phyloP scores from a whole-genome alignment of 2,329 filamentous ascomycete genomes.

The Colletotrichum kahawae region DNA sequence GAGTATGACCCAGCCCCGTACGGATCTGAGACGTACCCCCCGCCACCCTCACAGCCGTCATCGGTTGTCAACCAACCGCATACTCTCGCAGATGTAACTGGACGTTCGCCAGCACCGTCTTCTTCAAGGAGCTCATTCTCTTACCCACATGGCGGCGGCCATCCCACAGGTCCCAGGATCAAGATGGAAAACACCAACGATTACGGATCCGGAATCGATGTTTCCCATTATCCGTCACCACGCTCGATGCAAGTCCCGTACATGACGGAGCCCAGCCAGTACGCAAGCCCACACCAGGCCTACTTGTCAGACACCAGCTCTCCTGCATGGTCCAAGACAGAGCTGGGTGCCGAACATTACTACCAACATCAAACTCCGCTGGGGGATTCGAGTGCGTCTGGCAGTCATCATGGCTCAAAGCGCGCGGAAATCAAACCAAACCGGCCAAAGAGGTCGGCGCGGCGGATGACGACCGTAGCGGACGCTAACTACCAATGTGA shows the following conservation, averaged over 20 bases:
- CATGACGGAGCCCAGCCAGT: conserved; percentile 15
- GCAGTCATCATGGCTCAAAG: conserved; percentile 28
- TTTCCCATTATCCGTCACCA: conserved; percentile 46
- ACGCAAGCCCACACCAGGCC: neutral
- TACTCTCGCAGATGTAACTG: neutral
- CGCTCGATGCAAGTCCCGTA: conserved; percentile 39
- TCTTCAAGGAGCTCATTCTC: conserved; percentile 3
- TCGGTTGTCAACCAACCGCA: conserved; percentile 21
- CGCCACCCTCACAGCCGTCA: conserved; percentile 37
- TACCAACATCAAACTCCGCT: conserved; percentile 17
- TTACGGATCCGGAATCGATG: conserved; percentile 39
- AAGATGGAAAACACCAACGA: conserved; percentile 43
- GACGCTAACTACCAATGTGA: conserved; percentile 76
- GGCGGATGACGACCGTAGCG: conserved; percentile 66
- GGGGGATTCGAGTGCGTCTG: conserved; percentile 15
- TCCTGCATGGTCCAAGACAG: conserved; percentile 43
- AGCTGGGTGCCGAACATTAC: conserved; percentile 31
- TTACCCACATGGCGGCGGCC: neutral
- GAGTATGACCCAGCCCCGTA: conserved; percentile 51
- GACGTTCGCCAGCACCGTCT: neutral
- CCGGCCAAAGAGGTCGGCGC: conserved; percentile 41
- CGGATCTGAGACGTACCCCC: conserved; percentile 51
- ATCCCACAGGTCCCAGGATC: conserved; percentile 32
- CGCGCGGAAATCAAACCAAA: conserved; percentile 18
- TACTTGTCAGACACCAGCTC: conserved; percentile 21